These are phyloP conservation scores for Pseudocercospora fuligena DNA, from an alignment of 2,329 filamentous ascomycete species.

Conservation along the genomic window DNA sequence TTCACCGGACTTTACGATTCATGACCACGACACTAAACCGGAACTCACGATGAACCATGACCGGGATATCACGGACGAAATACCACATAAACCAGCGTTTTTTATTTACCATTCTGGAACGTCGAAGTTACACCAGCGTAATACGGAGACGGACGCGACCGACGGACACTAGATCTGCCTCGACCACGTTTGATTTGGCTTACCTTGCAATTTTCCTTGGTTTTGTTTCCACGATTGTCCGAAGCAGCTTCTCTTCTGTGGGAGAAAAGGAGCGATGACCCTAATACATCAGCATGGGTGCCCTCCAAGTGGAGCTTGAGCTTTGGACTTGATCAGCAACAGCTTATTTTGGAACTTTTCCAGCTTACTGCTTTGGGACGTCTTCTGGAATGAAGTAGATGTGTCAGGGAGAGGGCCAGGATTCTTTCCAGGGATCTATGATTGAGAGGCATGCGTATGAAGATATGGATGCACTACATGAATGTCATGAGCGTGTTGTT, in stretches of 20 bases:
- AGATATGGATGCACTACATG: constrained; percentile 6
- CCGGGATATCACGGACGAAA: constrained; percentile 28
- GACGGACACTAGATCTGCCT: constrained; percentile 7
- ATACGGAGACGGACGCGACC: constrained; percentile 12
- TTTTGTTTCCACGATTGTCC: not conserved
- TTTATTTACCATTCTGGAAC: constrained; percentile 23
- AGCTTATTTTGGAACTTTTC: constrained; percentile 2
- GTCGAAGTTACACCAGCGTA: constrained; percentile 14
- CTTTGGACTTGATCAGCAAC: constrained; percentile 9
- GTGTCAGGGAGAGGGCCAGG: constrained; percentile 3
- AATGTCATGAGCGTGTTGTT: not conserved
- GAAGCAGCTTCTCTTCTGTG: constrained; percentile 9
- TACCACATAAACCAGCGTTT: constrained; percentile 30
- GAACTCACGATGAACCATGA: constrained; percentile 31
- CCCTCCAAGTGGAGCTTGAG: not conserved
- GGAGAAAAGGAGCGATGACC: not conserved
- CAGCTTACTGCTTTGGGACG: constrained; percentile 8
- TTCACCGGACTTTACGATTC: constrained; percentile 38
- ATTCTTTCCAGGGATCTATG: constrained; percentile 5
- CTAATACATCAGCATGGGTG: constrained; percentile 8
- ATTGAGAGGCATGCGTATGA: constrained; percentile 5
- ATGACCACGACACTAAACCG: constrained; percentile 38
- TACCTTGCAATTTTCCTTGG: constrained; percentile 8
- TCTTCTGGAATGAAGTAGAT: constrained; percentile 8
- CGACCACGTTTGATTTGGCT: constrained; percentile 12